Conservation (phyloP, 805 yeast species). For the Ascoidea rubescens region DNA sequence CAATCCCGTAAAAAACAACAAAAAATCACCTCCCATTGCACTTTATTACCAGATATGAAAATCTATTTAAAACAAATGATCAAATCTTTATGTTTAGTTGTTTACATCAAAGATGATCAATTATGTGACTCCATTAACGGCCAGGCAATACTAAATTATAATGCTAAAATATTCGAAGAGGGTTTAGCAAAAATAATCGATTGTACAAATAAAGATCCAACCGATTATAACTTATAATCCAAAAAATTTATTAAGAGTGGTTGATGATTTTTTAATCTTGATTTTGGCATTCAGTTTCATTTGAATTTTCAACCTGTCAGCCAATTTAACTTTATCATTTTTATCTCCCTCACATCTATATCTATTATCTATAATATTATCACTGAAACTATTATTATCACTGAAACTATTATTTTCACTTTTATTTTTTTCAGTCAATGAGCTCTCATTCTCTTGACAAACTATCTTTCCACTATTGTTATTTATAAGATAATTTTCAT, state of each 20-base stretch:
- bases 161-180: constrained; percentile 66
- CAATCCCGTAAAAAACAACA: constrained; percentile 11
- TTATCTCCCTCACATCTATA: too few species aligned
- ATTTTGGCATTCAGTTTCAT: too few species aligned
- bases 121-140: constrained; percentile 26
- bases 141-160: constrained; percentile 71
- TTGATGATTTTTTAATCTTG: neutral
- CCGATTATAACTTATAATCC: neutral
- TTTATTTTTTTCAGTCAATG: neutral
- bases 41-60: constrained; percentile 70
- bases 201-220: neutral
- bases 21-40: constrained; percentile 54
- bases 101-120: constrained; percentile 60
- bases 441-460: too few species aligned
- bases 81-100: constrained; percentile 83
- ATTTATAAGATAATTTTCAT: neutral
- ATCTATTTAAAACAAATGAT: constrained; percentile 84
- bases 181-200: constrained; percentile 51
- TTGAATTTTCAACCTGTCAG: too few species aligned
- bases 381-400: too few species aligned
- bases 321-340: too few species aligned
- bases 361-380: too few species aligned
- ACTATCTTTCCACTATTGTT: too few species aligned
- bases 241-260: neutral
- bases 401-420: too few species aligned